phyloP scores from a whole-genome alignment of 768 basidiomycete genomes.

The Lactifluus pinguis region DNA sequence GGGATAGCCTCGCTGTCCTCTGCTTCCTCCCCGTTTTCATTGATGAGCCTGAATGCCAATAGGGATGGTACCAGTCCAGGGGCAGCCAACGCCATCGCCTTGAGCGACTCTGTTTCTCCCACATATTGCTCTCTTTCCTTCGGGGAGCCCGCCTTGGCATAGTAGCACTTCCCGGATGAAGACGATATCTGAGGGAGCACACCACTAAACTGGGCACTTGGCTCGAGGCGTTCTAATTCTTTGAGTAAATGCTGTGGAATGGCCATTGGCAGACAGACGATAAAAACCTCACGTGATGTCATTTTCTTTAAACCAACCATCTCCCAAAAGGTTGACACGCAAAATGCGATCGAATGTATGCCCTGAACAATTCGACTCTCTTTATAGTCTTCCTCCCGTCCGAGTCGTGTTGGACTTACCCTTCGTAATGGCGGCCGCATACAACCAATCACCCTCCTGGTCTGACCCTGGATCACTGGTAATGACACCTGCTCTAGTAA shows the following conservation, averaged over 20 bases:
- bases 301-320: not conserved
- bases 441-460: constrained; percentile 77
- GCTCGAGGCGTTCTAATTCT: constrained; percentile 42
- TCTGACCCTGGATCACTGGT: constrained; percentile 52
- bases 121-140: constrained; percentile 53
- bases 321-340: constrained; percentile 68
- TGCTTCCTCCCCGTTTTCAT: constrained; percentile 21
- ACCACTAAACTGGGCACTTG: constrained; percentile 39
- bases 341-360: constrained; percentile 94
- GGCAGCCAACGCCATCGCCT: constrained; percentile 52
- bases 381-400: constrained; percentile 85
- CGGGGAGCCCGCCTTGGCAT: constrained; percentile 47
- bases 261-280: not conserved
- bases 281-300: not conserved
- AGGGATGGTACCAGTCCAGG: constrained; percentile 57
- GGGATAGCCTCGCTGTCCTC: constrained; percentile 34
- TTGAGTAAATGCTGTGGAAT: constrained; percentile 30
- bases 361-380: constrained; percentile 95
- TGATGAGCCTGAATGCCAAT: constrained; percentile 38
- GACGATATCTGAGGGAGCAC: constrained; percentile 41
- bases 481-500: constrained; percentile 15
- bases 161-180: constrained; percentile 51
- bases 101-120: constrained; percentile 64
- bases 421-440: constrained; percentile 93
- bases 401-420: constrained; percentile 83